These are phyloP conservation scores for Agarophyton chilense DNA, from an alignment of 23 red algal species.

Conservation along the genomic window DNA sequence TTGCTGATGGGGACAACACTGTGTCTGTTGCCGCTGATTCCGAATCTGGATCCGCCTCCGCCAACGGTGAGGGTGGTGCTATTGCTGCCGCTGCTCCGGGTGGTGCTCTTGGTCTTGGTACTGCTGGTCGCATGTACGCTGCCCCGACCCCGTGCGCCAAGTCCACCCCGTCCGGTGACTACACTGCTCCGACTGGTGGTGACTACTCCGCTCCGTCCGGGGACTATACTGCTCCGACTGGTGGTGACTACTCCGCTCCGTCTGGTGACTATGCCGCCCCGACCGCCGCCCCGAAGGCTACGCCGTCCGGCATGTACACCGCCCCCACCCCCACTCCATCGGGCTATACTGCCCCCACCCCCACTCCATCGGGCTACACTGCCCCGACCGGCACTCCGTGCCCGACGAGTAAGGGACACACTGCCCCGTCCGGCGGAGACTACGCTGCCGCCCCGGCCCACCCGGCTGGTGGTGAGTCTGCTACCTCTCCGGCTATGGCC, in stretches of 20 bases:
- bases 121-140: constrained; percentile 7
- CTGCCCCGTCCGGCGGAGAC: neutral
- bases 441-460: neutral
- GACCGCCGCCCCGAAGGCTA: neutral
- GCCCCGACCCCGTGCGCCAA: constrained; percentile 8
- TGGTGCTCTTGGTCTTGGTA: constrained; percentile 49
- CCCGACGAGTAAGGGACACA: too few species aligned
- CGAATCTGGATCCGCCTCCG: constrained; percentile 47
- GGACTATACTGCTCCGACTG: neutral
- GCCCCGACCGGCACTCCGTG: too few species aligned
- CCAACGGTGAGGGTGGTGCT: constrained; percentile 62
- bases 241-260: constrained; percentile 8
- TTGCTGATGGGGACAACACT: constrained; percentile 62
- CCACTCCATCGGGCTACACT: too few species aligned
- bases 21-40: constrained; percentile 49
- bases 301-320: constrained; percentile 7
- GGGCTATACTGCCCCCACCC: too few species aligned
- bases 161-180: neutral
- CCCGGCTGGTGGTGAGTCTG: neutral
- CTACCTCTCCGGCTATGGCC: constrained; percentile 34
- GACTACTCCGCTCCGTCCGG: neutral
- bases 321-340: constrained; percentile 27
- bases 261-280: neutral
- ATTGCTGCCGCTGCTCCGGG: constrained; percentile 48
- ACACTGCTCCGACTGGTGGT: constrained; percentile 1